Evolutionary conservation across 345 rosid species (phyloP).

Genomic region (Hibiscus syriacus): DNA sequence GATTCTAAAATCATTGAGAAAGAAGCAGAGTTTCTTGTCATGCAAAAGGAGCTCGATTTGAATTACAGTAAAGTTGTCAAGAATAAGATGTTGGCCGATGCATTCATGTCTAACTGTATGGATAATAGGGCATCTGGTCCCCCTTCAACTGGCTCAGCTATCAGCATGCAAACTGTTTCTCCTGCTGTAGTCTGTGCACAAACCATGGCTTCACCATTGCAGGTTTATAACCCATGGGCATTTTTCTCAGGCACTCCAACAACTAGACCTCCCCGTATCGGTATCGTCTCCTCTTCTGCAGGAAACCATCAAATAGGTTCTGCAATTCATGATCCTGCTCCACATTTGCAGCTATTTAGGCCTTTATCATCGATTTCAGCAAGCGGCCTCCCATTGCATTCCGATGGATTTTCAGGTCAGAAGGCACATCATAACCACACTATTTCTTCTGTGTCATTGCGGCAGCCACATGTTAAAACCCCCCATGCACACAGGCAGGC

Average conservation of each 20-base stretch:
- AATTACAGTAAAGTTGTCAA: too few species aligned
- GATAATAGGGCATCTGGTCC: slow-evolving; percentile 14
- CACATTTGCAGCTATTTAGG: slow-evolving; percentile 42
- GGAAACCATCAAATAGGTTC: too few species aligned
- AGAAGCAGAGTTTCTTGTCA: too few species aligned
- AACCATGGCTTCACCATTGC: slow-evolving; percentile 17
- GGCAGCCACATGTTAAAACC: too few species aligned
- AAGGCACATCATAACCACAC: too few species aligned
- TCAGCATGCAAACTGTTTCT: slow-evolving; percentile 4
- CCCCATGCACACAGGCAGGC: too few species aligned
- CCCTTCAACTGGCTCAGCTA: slow-evolving; percentile 14
- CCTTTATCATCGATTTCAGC: slow-evolving; percentile 16
- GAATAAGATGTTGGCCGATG: too few species aligned
- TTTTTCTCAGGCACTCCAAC: slow-evolving; percentile 11
- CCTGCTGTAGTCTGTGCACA: slow-evolving; percentile 11
- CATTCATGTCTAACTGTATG: too few species aligned
- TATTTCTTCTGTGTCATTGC: too few species aligned
- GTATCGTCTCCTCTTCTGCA: slow-evolving; percentile 19
- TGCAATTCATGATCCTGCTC: slow-evolving; percentile 43
- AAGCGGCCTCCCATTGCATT: not conserved
- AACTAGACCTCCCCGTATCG: slow-evolving; percentile 30
- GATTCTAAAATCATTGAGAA: too few species aligned
- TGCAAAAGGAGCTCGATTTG: too few species aligned
- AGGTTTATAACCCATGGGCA: slow-evolving; percentile 9
- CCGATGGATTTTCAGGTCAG: slow-evolving; percentile 14